Conservation (phyloP, 108 stramenopile genomes). For the Skeletonema tropicum region DNA sequence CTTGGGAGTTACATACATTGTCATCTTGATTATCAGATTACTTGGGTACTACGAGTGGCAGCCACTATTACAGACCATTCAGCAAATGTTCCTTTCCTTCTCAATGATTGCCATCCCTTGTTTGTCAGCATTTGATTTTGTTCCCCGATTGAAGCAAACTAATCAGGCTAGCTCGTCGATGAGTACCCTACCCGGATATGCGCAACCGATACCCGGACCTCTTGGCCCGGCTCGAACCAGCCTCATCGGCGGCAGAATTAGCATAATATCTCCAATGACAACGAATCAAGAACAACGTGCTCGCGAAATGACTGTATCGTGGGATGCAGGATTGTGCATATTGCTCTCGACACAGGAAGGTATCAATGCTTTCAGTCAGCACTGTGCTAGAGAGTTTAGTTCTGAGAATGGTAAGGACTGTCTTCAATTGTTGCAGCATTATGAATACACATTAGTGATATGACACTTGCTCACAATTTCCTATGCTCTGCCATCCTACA, state of each 20-base stretch:
- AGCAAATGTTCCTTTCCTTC: constrained; percentile 49
- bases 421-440: too few relatives aligned
- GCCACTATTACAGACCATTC: constrained; percentile 41
- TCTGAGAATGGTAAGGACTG: constrained; percentile 11
- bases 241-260: neutral
- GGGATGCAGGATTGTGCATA: constrained; percentile 53
- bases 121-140: constrained; percentile 12
- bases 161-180: constrained; percentile 19
- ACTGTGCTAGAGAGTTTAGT: constrained; percentile 56
- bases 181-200: constrained; percentile 35
- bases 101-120: constrained; percentile 44
- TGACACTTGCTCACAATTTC: neutral
- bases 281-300: neutral
- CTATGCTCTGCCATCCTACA: neutral
- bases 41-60: constrained; percentile 29
- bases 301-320: constrained; percentile 28
- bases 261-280: neutral
- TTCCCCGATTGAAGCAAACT: constrained; percentile 21
- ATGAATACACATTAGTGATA: too few relatives aligned
- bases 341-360: constrained; percentile 49
- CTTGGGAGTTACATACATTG: constrained; percentile 28
- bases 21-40: constrained; percentile 28
- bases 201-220: constrained; percentile 32
- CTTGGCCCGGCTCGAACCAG: neutral
- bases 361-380: constrained; percentile 39